Conservation (phyloP, 1,284 basidiomycete genomes). For the Cryptococcus sp. region DNA sequence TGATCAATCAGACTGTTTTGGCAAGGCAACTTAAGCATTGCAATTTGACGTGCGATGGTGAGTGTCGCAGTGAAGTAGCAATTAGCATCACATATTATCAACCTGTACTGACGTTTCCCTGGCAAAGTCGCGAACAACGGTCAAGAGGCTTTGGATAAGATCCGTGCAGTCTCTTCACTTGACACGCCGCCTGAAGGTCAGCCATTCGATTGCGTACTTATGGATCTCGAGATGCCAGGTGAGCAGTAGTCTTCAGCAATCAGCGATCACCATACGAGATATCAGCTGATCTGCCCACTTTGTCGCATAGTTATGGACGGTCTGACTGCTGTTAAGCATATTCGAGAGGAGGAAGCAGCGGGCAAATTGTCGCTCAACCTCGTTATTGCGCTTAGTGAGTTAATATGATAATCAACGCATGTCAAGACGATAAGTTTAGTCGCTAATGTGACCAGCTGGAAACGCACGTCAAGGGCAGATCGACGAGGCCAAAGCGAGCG, state of each 20-base stretch:
- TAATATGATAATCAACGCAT: slow-evolving; percentile 2
- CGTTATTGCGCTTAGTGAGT: slow-evolving; percentile 49
- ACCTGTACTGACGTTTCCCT: slow-evolving; percentile 1
- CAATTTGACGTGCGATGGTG: slow-evolving; percentile 36
- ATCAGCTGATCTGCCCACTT: background rate
- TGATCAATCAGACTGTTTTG: slow-evolving; percentile 53
- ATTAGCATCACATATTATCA: background rate
- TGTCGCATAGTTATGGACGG: slow-evolving; percentile 47
- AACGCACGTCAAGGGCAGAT: slow-evolving; percentile 45
- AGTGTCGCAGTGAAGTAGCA: slow-evolving; percentile 3
- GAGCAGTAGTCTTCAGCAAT: slow-evolving; percentile 1
- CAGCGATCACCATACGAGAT: background rate
- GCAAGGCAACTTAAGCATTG: slow-evolving; percentile 37
- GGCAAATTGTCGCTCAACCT: slow-evolving; percentile 30
- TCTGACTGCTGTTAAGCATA: slow-evolving; percentile 40
- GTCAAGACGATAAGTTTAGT: background rate
- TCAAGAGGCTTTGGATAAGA: slow-evolving; percentile 52
- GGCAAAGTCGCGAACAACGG: slow-evolving; percentile 51
- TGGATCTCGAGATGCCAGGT: slow-evolving; percentile 53
- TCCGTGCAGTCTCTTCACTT: slow-evolving; percentile 35
- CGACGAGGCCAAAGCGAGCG: slow-evolving; percentile 32
- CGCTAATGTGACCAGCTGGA: slow-evolving; percentile 22
- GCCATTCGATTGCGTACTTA: slow-evolving; percentile 47
- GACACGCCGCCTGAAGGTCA: slow-evolving; percentile 15
- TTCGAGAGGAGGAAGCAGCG: slow-evolving; percentile 40